phyloP scores from a whole-genome alignment of 345 rosid species.

The Pseudoturritis turrita region DNA sequence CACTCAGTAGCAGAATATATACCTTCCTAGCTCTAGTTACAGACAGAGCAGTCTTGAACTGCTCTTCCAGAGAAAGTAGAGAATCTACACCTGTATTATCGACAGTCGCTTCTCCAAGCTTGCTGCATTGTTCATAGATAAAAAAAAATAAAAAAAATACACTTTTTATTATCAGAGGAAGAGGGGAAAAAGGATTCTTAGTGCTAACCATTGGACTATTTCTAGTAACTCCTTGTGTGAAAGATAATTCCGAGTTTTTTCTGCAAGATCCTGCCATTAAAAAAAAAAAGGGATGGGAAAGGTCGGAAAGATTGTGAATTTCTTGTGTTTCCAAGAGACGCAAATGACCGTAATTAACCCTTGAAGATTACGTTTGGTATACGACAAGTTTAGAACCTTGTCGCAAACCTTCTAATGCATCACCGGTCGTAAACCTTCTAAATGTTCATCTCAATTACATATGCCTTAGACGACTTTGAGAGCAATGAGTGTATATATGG shows the following conservation, averaged over 20 bases:
- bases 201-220: conserved; percentile 16
- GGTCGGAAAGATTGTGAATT: background rate
- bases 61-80: conserved; percentile 12
- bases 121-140: too few relatives aligned
- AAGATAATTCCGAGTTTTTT: background rate
- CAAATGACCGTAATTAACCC: background rate
- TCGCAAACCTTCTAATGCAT: background rate
- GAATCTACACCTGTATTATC: conserved; percentile 4
- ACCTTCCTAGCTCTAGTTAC: conserved; percentile 29
- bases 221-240: conserved; percentile 17
- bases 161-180: too few relatives aligned
- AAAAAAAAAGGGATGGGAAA: background rate
- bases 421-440: background rate
- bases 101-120: background rate
- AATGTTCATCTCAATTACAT: background rate
- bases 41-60: conserved; percentile 20
- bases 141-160: too few relatives aligned
- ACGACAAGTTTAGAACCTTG: background rate
- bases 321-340: background rate
- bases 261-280: conserved; percentile 20
- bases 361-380: background rate
- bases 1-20: background rate
- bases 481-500: background rate
- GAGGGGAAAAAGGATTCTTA: background rate
- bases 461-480: background rate